Base-by-base conservation (phyloP, 805 yeast species). In the Diddensiella caesifluorescens region DNA sequence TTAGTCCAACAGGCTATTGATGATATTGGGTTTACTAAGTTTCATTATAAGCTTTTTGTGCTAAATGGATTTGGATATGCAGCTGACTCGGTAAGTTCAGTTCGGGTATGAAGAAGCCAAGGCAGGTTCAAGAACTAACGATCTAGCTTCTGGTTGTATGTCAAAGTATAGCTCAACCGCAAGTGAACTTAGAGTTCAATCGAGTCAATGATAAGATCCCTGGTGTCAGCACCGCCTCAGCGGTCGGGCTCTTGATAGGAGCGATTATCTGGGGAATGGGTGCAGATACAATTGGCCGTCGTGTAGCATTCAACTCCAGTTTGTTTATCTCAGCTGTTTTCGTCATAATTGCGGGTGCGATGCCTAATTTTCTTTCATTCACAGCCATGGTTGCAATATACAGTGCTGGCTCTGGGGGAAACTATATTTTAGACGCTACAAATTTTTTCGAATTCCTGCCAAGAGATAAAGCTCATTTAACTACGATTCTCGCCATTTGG, bases 11-110 rank as follows among this genome's bases (percentile, higher is more conserved):
- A 74, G 42, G 79, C 81, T 9, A 61, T 77, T 38, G 80, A 77
- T 52, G 78, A 76, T 47, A 73, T 77, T 39, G 82, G 82, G 0
- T 72, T 77, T 59, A 77, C 82, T 1, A 65, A 71, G 67, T 72
- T 69, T 48, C 80, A 75, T 44, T 61, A 67, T 42, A 66, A 70
- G 50, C 55, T 73, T 9, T 74, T 75, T 51, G 61, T 65, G 41
- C 54, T 75, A 15, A 75, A 74, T 19, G 80, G 80, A 4, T 69
- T 71, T 57, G 81, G 81, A 28, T 76, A 75, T 47, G 69, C 75
- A 3, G 76, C 70, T 5, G 79, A 77, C 52, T 71, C 79, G 21
- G 32, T 29, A 29, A 7, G 32, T 29, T 9, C 27, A 9, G 10
- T 12, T 12, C 27, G n/a, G n/a, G n/a, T n/a, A n/a, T n/a, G n/a